A percentile compares a stretch with the other conserved stretches of the same genome.
Conservation (phyloP, 495 filamentous ascomycete genomes). For the Xylaria bambusicola region DNA sequence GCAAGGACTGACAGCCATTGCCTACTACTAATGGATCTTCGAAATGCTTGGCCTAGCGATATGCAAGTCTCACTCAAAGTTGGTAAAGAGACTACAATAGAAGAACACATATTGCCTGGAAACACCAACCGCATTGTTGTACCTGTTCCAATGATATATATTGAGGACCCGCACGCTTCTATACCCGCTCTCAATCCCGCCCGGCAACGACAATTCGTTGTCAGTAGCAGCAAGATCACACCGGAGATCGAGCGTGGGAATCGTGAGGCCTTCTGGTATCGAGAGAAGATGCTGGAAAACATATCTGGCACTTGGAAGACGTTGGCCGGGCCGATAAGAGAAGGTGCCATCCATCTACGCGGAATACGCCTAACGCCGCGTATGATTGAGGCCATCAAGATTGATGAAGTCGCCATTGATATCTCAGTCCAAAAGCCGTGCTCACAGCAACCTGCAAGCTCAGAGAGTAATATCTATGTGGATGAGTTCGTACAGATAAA, state of each 20-base stretch:
- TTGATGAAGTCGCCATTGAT: conserved; percentile 76
- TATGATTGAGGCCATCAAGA: conserved; percentile 81
- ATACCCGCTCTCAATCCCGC: conserved; percentile 80
- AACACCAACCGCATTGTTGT: conserved; percentile 76
- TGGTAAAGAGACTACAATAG: conserved; percentile 36
- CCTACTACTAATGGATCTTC: conserved; percentile 77
- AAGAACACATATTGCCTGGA: conserved; percentile 70
- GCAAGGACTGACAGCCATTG: conserved; percentile 63
- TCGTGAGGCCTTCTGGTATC: conserved; percentile 90
- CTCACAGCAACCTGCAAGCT: conserved; percentile 5
- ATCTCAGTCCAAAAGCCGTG: conserved; percentile 52
- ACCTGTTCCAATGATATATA: conserved; percentile 72
- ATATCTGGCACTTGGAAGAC: conserved; percentile 74
- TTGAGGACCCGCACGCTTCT: conserved; percentile 72
- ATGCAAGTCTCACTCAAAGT: conserved; percentile 60
- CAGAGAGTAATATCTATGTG: conserved; percentile 58
- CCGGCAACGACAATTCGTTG: conserved; percentile 82
- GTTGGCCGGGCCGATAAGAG: conserved; percentile 51
- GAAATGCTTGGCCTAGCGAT: conserved; percentile 83
- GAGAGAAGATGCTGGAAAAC: conserved; percentile 75
- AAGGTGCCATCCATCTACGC: conserved; percentile 74
- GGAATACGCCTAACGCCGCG: conserved; percentile 68
- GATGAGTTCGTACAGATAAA: conserved; percentile 72
- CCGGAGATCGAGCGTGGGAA: conserved; percentile 76
- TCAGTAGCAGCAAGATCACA: conserved; percentile 74